Evolutionary conservation across 1,284 basidiomycete species (phyloP).

Genomic region (Cryptococcus sp.): DNA sequence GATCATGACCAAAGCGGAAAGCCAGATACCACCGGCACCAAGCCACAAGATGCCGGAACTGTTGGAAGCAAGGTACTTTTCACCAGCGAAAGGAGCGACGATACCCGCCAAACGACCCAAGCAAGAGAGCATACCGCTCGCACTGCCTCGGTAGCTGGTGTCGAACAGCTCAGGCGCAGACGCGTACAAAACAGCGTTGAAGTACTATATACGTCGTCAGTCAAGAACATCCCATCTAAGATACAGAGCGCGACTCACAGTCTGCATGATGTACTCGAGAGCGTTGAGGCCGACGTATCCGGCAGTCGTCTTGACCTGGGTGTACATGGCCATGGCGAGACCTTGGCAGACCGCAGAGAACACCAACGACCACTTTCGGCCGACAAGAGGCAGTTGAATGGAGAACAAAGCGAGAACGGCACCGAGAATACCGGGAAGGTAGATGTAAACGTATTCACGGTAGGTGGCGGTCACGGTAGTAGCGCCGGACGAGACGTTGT

Average conservation of each 20-base stretch:
- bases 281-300: constrained; percentile 36
- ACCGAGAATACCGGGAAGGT: constrained; percentile 46
- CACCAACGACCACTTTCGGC: constrained; percentile 51
- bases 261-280: constrained; percentile 10
- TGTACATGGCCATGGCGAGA: constrained; percentile 24
- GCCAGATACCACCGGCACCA: constrained; percentile 40
- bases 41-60: constrained; percentile 40
- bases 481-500: constrained; percentile 22
- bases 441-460: constrained; percentile 45
- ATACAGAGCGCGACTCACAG: neutral
- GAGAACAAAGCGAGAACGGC: constrained; percentile 23
- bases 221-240: neutral
- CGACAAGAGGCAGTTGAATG: constrained; percentile 33
- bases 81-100: constrained; percentile 12
- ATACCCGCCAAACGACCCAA: constrained; percentile 19
- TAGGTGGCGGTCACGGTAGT: constrained; percentile 47
- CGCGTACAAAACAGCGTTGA: constrained; percentile 50
- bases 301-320: constrained; percentile 23
- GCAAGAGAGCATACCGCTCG: constrained; percentile 24
- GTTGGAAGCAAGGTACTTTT: neutral
- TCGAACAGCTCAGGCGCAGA: constrained; percentile 53
- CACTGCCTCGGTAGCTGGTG: constrained; percentile 47
- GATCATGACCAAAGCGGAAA: constrained; percentile 29
- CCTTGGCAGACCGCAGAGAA: constrained; percentile 51
- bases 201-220: constrained; percentile 22